Evolutionary conservation across 352 stramenopile genomes (phyloP).

Genomic region (Phytophthora colocasiae): DNA sequence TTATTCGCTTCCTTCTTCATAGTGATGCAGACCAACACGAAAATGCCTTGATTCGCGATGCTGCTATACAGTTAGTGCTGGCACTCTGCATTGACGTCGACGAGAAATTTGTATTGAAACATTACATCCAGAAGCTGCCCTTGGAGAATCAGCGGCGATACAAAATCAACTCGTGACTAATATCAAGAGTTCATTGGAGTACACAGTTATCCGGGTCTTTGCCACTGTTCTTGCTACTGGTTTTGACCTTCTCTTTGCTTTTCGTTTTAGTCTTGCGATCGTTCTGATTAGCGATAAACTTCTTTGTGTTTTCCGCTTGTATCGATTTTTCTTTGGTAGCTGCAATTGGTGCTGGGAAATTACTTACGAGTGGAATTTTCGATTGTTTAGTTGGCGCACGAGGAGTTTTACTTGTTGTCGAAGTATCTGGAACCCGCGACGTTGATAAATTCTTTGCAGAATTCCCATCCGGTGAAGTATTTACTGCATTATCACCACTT

Average conservation of each 20-base stretch:
- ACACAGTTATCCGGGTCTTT: conserved; percentile 32
- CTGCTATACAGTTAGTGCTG: conserved; percentile 46
- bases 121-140: conserved; percentile 26
- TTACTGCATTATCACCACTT: not conserved
- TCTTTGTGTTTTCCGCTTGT: not conserved
- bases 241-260: conserved; percentile 13
- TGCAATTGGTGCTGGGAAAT: conserved; percentile 1
- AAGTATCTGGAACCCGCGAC: not conserved
- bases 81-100: conserved; percentile 47
- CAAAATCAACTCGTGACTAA: not conserved
- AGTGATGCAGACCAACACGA: conserved; percentile 43
- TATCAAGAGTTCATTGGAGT: conserved; percentile 18
- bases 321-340: not conserved
- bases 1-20: conserved; percentile 45
- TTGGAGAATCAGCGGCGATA: conserved; percentile 20
- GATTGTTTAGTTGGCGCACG: not conserved
- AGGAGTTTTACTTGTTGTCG: not conserved
- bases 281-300: not conserved
- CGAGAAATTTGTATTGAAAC: conserved; percentile 27
- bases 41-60: conserved; percentile 49
- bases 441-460: conserved; percentile 1
- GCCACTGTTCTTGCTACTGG: conserved; percentile 1
- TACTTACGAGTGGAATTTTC: not conserved
- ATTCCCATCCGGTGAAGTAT: not conserved
- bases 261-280: conserved; percentile 1